phyloP scores from a whole-genome alignment of 129 eudicot genomes.

The Arctium lappa region DNA sequence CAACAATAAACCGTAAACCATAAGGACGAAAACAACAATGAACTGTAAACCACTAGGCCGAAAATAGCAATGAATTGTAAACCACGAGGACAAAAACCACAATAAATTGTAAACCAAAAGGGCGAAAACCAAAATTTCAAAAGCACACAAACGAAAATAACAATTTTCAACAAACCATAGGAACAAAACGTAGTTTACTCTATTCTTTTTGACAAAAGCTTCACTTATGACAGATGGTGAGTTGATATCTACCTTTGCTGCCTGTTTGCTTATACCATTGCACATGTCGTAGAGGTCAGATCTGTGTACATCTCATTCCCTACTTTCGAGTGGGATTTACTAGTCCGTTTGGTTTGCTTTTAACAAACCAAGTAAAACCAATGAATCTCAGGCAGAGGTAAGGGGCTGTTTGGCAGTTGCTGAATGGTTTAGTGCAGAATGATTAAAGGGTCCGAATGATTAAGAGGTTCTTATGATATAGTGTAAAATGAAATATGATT shows the following conservation, averaged over 20 bases:
- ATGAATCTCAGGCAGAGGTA: no score
- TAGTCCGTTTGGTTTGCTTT: not conserved
- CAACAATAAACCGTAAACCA: not conserved
- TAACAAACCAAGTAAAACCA: not conserved
- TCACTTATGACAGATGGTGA: conserved; percentile 7
- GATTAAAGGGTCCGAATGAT: no score
- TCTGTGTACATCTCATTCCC: not conserved
- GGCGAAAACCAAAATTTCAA: not conserved
- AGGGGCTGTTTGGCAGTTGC: no score
- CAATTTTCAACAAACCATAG: no score
- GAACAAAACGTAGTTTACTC: not conserved
- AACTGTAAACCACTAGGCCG: no score
- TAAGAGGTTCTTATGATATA: no score
- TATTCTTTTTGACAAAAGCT: not conserved
- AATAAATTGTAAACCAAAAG: not conserved
- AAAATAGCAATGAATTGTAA: no score
- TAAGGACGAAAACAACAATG: not conserved
- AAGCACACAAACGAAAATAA: no score
- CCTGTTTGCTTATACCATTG: no score
- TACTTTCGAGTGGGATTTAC: not conserved
- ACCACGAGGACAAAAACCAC: not conserved
- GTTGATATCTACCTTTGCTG: not conserved
- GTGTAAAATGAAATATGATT: no score
- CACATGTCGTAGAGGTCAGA: not conserved
- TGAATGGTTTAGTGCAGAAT: no score